A percentile compares a stretch with the other conserved stretches of the same genome.
Evolutionary conservation across 345 rosid genomes (phyloP).

Genomic region (Aethionema arabicum): DNA sequence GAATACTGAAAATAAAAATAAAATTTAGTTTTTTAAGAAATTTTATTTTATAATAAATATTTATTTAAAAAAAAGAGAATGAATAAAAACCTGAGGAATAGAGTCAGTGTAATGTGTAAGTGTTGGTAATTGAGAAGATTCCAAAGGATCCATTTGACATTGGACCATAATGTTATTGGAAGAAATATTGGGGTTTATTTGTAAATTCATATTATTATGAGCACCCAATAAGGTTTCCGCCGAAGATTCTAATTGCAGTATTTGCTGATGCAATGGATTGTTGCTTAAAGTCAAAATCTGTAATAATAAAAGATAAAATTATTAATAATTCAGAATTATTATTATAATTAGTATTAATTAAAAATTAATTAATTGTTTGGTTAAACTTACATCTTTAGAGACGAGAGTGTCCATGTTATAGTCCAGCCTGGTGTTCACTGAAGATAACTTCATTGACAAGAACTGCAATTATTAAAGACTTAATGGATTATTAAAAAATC

Average conservation of each 20-base stretch:
- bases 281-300: constrained; percentile 50
- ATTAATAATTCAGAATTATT: constrained; percentile 14
- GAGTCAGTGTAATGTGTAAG: constrained; percentile 45
- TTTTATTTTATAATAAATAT: neutral
- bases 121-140: constrained; percentile 49
- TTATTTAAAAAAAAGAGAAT: neutral
- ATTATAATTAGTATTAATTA: constrained; percentile 16
- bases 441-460: constrained; percentile 92
- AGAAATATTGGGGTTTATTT: constrained; percentile 35
- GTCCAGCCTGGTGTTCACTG: constrained; percentile 80
- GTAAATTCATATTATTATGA: constrained; percentile 38
- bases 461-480: constrained; percentile 50
- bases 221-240: constrained; percentile 49
- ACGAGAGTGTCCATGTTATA: constrained; percentile 52
- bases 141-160: constrained; percentile 45
- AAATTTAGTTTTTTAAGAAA: neutral
- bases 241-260: constrained; percentile 61
- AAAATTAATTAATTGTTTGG: constrained; percentile 17
- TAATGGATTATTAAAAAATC: constrained; percentile 4
- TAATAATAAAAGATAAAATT: constrained; percentile 21
- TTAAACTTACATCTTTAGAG: constrained; percentile 70
- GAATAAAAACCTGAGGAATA: constrained; percentile 47
- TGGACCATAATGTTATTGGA: constrained; percentile 41
- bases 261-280: constrained; percentile 45
- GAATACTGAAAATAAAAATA: constrained; percentile 40